Base-by-base conservation (phyloP, 1,284 basidiomycete genomes). In the Leccinum variabile region DNA sequence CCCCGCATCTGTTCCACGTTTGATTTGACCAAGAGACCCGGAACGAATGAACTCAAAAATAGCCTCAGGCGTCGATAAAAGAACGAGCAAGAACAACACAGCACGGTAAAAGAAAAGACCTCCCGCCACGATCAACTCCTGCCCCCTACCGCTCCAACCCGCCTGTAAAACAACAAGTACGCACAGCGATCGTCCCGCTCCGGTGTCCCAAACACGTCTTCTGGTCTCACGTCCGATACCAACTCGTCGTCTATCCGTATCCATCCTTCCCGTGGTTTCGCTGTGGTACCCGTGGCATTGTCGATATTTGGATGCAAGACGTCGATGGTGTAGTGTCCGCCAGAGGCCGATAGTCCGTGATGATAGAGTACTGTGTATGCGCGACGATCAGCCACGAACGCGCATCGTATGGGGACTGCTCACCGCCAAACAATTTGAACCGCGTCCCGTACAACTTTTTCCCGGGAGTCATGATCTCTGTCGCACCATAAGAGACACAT, bases 311-410 rank as follows among this genome's bases (percentile, higher is more conserved):
- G 91, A 65, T 94, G 90, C 8, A 96, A 79, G 1, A 97, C 92
- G 66, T 96, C 91, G 53, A 97, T 87, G 1, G 96, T 99, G 79
- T 98, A 99, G 76, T 98, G 97, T 0, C 97, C 97, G 7, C 96
- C 96, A 0, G 89, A 89, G 0, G 97, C 95, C 11, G 91, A 92
- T 54, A 84, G 80, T 2, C 97, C 97, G 71, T 99, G 96, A 76
- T 99, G 97, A 76, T 98, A 98, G 8, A 98, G 80, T 22, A 91
- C 95, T 92, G 69, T 6, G 35, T 13, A 52, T 7, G n/a, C 13
- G 11, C 16, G 39, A 16, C 25, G 4, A 9, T 66, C 37, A 66
- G 52, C n/a, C 30, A 28, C 33, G 18, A 9, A 6, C 5, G 14
- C 11, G 4, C 8, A 10, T 59, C 2, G 3, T 8, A 0, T 1